Evolutionary conservation across 2,329 filamentous ascomycete genomes (phyloP), one percentile per base, ranked within the genome.

Genomic region (Arthrobotrys pseudoclavata): DNA sequence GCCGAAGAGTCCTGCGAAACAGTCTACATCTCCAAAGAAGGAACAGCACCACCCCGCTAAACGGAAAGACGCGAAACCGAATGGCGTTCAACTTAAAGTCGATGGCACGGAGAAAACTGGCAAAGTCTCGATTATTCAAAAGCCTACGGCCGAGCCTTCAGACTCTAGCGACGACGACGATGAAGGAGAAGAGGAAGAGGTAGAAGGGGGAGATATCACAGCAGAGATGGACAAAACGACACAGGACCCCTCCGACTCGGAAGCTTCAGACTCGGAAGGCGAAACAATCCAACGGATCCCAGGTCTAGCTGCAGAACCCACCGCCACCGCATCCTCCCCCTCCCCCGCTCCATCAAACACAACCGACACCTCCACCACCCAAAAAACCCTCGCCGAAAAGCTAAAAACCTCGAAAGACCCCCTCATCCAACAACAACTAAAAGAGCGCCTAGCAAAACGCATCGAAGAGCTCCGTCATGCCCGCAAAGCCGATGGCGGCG

Each of bases 381-480:
- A 88, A 13, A 92, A 91, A 83, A 88, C 91, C 31, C 91, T 91
- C 69, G 86, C 89, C 79, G 91, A 94, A 48, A 77, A 71, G 24
- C 67, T 77, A 6, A 77, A 77, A 40, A 48, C 29, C 12, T 77
- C 74, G 13, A 77, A 77, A 47, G 74, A 77, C 82, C 91, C 91
- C 48, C 89, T 92, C 76, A 89, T 91, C 26, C 79, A 79, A 52
- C 75, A 79, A 10, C 80, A 80, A 55, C 88, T 97, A 55, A 90
- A 92, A 82, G 89, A 91, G 71, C 91, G 94, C 52, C 87, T 99
- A 62, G 90, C 92, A 70, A 92, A 92, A 80, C 92, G 90, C 79
- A 94, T 99, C 69, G 92, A 96, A 81, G 91, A 91, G 53, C 89
- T 98, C 61, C 92, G 95, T 76, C 92, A 92, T 9, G 90, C 90